Conservation (phyloP, 805 yeast species). For the Ogataea sp. region DNA sequence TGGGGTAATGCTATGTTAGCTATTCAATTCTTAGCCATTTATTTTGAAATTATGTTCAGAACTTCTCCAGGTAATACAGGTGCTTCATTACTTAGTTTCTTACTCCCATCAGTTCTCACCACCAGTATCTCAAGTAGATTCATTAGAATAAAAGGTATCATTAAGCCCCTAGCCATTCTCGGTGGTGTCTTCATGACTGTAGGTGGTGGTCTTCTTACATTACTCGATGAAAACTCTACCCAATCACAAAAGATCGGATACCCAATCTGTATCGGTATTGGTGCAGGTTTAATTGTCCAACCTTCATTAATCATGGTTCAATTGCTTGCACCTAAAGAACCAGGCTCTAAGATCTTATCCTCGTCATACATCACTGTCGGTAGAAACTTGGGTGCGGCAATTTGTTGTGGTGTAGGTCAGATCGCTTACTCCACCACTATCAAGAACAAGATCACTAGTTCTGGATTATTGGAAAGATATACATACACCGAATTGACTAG, state of each 20-base stretch:
- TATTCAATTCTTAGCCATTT: slow-evolving; percentile 31
- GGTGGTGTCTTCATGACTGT: slow-evolving; percentile 30
- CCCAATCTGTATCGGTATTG: slow-evolving; percentile 36
- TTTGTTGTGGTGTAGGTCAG: slow-evolving; percentile 35
- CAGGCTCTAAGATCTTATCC: slow-evolving; percentile 41
- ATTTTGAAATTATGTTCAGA: slow-evolving; percentile 40
- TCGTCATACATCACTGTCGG: slow-evolving; percentile 36
- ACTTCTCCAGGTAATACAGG: slow-evolving; percentile 38
- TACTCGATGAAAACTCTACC: slow-evolving; percentile 32
- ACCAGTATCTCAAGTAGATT: slow-evolving; percentile 30
- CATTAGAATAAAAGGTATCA: slow-evolving; percentile 29
- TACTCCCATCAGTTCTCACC: slow-evolving; percentile 31
- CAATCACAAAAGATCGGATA: slow-evolving; percentile 32
- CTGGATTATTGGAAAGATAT: neutral
- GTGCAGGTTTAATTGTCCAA: slow-evolving; percentile 38
- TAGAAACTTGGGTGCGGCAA: slow-evolving; percentile 38
- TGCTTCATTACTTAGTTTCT: slow-evolving; percentile 33
- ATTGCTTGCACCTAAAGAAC: slow-evolving; percentile 40
- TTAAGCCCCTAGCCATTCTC: slow-evolving; percentile 32
- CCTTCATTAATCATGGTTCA: slow-evolving; percentile 34
- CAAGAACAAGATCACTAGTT: slow-evolving; percentile 10
- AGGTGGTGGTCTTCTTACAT: slow-evolving; percentile 35
- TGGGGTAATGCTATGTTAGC: slow-evolving; percentile 32
- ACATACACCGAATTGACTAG: neutral
- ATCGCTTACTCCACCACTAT: slow-evolving; percentile 28